Base-by-base conservation (phyloP, 2,329 filamentous ascomycete genomes). In the Nigrospora osmanthi region DNA sequence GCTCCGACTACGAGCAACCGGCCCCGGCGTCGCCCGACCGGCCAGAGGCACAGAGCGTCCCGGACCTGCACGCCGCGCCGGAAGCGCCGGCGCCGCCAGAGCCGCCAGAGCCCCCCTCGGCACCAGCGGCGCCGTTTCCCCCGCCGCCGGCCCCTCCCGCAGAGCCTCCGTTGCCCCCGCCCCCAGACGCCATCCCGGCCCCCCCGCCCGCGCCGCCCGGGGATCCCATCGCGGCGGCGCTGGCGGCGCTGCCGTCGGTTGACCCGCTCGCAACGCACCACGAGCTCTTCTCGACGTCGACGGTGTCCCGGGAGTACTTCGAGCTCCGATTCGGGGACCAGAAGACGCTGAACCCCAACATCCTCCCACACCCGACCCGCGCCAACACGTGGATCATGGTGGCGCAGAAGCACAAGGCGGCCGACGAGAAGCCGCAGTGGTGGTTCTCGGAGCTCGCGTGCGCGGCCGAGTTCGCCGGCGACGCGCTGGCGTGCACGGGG, bases 281-380 rank as follows among this genome's bases (percentile, higher is more conserved):
- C 37, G 60, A 70, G 48, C 49, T 78, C 36, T 71, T 64, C 52
- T 80, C 76, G 1, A 35, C 58, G 3, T 71, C 73, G 0, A 75
- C 69, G 0, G 40, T 48, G 1, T 63, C 76, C 50, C 59, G 55
- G 32, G 69, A 63, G 31, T 80, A 68, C 61, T 79, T 78, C 50
- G 49, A 51, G 23, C 68, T 81, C 54, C 58, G 65, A 14, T 77
- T 80, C 49, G 66, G 62, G 11, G 57, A 58, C 32, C 52, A 63
- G 6, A 44, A 53, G 7, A 64, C 65, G 31, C 67, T 73, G 46
- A 81, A 80, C 47, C 76, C 78, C 14, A 81, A 75, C 57, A 70
- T 81, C 49, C 67, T 81, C 35, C 75, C 78, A 0, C 78, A 81
- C 53, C 76, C 75, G 3, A 59, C 54, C 1, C 54, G 65, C 7